Evolutionary conservation across 2,329 filamentous ascomycete genomes (phyloP).

Genomic region (Paraphoma sp.): DNA sequence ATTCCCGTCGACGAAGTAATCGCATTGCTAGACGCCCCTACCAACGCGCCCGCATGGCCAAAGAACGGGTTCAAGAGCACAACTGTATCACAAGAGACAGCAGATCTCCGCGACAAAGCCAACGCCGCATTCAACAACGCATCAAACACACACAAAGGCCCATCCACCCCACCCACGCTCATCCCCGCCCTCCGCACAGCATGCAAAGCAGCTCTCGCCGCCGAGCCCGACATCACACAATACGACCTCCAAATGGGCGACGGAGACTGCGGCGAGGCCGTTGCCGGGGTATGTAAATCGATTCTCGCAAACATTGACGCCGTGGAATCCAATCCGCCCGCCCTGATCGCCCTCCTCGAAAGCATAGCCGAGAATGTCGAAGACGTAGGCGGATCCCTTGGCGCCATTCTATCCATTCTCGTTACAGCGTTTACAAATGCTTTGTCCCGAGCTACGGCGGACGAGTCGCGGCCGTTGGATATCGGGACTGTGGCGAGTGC

Average conservation of each 20-base stretch:
- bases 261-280: slow-evolving; percentile 79
- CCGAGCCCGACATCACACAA: slow-evolving; percentile 69
- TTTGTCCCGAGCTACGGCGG: slow-evolving; percentile 21
- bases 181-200: slow-evolving; percentile 51
- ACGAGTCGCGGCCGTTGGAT: slow-evolving; percentile 36
- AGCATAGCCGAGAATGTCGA: slow-evolving; percentile 69
- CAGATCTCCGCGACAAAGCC: slow-evolving; percentile 35
- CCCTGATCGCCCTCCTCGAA: slow-evolving; percentile 63
- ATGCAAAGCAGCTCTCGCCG: slow-evolving; percentile 58
- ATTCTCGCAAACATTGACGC: slow-evolving; percentile 58
- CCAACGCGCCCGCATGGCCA: slow-evolving; percentile 60
- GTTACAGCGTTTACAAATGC: slow-evolving; percentile 73
- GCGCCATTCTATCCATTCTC: slow-evolving; percentile 83
- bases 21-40: slow-evolving; percentile 57
- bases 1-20: slow-evolving; percentile 52
- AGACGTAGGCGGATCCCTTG: slow-evolving; percentile 75
- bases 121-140: slow-evolving; percentile 30
- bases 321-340: slow-evolving; percentile 58
- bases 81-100: slow-evolving; percentile 31
- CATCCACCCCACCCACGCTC: slow-evolving; percentile 49
- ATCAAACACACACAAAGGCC: slow-evolving; percentile 28
- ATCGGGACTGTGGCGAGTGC: slow-evolving; percentile 46
- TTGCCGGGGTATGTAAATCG: slow-evolving; percentile 70
- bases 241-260: slow-evolving; percentile 86
- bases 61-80: slow-evolving; percentile 53